Base-by-base conservation (phyloP, 2,329 filamentous ascomycete species). In the Neophaeococcomyces mojaviensis region DNA sequence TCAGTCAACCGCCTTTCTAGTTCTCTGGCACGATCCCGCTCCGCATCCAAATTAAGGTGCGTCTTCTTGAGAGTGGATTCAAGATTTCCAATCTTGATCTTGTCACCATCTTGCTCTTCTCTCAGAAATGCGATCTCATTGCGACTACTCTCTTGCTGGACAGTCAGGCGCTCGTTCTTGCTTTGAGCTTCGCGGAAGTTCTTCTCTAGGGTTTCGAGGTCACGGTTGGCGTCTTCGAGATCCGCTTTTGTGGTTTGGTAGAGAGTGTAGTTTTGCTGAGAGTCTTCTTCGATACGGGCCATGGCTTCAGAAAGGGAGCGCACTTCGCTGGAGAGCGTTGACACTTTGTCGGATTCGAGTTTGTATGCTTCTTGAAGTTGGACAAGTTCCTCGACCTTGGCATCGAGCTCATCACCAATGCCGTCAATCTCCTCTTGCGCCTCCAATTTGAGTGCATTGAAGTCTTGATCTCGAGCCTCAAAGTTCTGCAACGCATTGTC, bases 61-160 rank as follows among this genome's bases (percentile, higher is more conserved):
- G 81, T 77, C 47, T 80, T 84, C 57, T 86, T 85, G 31, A 96
- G 69, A 12, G 83, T 81, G 7, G 87, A 86, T 61, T 97, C 89
- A 6, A 97, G 73, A 59, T 97, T 88, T 31, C 90, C 88, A 58
- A 98, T 97, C 66, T 88, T 89, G 62, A 98, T 94, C 74, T 98
- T 98, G 71, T 98, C 92, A 15, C 79, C 80, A 66, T 98, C 92
- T 65, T 98, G 92, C 69, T 98, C 92, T 62, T 98, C 92, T 1
- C 92, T 82, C 41, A 98, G 66, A 74, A 98, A 98, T 1, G 86
- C 82, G 65, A 97, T 94, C 64, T 98, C 92, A 49, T 84, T 84
- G 58, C 96, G 90, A 47, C 85, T 84, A 4, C 87, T 94, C 66
- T 98, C 92, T 54, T 90, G 84, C 61, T 97, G 89, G 26, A 98